Conservation (phyloP, 108 stramenopile species). For the Cyclotella sp. region DNA sequence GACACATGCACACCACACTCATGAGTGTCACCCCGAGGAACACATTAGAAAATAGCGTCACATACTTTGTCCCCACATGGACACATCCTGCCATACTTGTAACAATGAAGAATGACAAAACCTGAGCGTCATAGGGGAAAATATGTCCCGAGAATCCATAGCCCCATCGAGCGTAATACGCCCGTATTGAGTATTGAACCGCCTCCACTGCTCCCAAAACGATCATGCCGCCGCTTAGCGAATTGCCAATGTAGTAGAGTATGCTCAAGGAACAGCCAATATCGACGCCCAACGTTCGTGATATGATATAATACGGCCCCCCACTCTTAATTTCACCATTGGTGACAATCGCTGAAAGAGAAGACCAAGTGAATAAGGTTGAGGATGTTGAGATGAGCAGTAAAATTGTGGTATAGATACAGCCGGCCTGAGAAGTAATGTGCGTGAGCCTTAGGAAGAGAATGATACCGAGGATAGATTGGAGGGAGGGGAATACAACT, state of each 20-base stretch:
- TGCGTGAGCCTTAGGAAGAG: constrained; percentile 82
- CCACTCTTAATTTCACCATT: constrained; percentile 79
- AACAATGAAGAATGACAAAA: constrained; percentile 52
- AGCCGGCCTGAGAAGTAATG: constrained; percentile 84
- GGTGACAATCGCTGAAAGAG: constrained; percentile 78
- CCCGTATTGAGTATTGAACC: constrained; percentile 59
- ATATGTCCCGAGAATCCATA: constrained; percentile 42
- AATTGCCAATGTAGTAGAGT: constrained; percentile 80
- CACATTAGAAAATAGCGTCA: constrained; percentile 54
- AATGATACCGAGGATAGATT: constrained; percentile 88
- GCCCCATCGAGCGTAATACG: constrained; percentile 42
- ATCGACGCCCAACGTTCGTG: constrained; percentile 67
- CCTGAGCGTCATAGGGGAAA: constrained; percentile 56
- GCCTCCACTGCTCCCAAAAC: constrained; percentile 80
- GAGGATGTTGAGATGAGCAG: constrained; percentile 55
- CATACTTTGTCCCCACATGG: constrained; percentile 64
- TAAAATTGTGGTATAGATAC: constrained; percentile 46
- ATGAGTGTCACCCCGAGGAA: constrained; percentile 63
- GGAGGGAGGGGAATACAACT: constrained; percentile 78
- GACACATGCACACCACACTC: constrained; percentile 49
- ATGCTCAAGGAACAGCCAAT: constrained; percentile 77
- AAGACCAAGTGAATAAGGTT: constrained; percentile 74
- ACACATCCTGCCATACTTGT: constrained; percentile 48
- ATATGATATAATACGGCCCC: constrained; percentile 87
- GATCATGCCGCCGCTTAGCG: constrained; percentile 67